Percentiles rank a stretch among this genome's conserved stretches.
These are phyloP conservation scores for Lodderomyces pseudojiufengensis DNA, from an alignment of 1,139 yeast species.

Conservation along the genomic window DNA sequence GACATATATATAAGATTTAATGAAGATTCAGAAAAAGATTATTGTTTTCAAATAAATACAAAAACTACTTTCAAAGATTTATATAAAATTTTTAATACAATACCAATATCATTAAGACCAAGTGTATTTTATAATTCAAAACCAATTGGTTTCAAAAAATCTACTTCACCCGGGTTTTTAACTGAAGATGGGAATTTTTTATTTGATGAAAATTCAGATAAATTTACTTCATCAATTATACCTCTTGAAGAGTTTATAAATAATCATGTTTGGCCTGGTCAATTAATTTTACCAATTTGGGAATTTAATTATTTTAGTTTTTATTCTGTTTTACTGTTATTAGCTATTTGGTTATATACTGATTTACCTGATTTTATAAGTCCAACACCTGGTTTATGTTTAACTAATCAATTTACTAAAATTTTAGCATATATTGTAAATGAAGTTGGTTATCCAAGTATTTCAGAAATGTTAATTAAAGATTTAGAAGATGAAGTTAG, in stretches of 20 bases:
- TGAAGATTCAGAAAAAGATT: constrained; percentile 81
- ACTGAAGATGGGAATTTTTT: constrained; percentile 81
- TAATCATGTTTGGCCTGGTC: constrained; percentile 83
- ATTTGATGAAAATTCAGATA: constrained; percentile 55
- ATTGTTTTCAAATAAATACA: constrained; percentile 72
- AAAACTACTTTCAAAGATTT: constrained; percentile 58
- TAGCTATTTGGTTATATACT: constrained; percentile 78
- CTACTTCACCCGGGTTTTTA: constrained; percentile 78
- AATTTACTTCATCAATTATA: constrained; percentile 40
- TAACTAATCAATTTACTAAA: constrained; percentile 61
- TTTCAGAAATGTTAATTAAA: constrained; percentile 45
- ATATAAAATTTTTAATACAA: constrained; percentile 53
- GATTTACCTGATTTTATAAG: constrained; percentile 86
- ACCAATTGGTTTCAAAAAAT: constrained; percentile 66
- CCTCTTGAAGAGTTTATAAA: constrained; percentile 46
- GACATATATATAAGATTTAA: constrained; percentile 85
- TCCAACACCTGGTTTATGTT: constrained; percentile 89
- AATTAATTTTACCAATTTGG: constrained; percentile 83
- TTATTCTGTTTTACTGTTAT: constrained; percentile 39
- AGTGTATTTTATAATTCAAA: constrained; percentile 60
- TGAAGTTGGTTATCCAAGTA: constrained; percentile 28
- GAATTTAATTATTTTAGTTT: constrained; percentile 49
- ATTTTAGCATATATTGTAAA: constrained; percentile 30
- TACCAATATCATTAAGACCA: constrained; percentile 80
- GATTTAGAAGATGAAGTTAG: constrained; percentile 44